These are phyloP conservation scores for Starmerella floris DNA, from an alignment of 805 yeast genomes.

Conservation along the genomic window DNA sequence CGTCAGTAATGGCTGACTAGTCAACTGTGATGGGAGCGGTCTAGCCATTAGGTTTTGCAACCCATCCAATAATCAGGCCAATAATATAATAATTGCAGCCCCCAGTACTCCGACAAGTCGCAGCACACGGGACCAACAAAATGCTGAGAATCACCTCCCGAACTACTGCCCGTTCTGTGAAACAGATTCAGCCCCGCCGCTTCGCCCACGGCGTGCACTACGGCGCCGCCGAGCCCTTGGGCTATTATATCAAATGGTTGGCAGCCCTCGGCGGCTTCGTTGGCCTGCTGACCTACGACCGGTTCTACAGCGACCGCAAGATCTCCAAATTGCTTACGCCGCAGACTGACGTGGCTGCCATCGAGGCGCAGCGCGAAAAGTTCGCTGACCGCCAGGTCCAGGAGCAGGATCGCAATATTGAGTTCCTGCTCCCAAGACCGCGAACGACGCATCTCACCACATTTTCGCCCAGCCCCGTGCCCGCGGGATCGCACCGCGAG, in stretches of 20 bases:
- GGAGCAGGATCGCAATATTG: slow-evolving; percentile 18
- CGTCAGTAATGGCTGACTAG: too few relatives aligned
- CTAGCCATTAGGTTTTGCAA: not conserved
- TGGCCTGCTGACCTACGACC: slow-evolving; percentile 21
- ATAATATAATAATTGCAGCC: not conserved
- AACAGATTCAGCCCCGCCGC: slow-evolving; percentile 1
- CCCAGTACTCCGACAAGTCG: not conserved
- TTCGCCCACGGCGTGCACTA: slow-evolving; percentile 17
- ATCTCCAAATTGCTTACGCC: slow-evolving; percentile 20
- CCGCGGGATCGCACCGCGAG: slow-evolving; percentile 22
- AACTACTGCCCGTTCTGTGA: not conserved
- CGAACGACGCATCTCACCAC: slow-evolving; percentile 15
- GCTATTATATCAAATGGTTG: slow-evolving; percentile 20
- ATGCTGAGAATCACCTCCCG: slow-evolving; percentile 9
- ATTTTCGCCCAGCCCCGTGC: slow-evolving; percentile 24
- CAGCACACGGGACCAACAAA: not conserved
- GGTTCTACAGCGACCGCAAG: slow-evolving; percentile 20
- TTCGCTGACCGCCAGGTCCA: slow-evolving; percentile 15
- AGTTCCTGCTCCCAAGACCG: slow-evolving; percentile 16
- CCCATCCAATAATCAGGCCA: not conserved
- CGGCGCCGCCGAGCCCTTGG: slow-evolving; percentile 22
- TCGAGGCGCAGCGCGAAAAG: slow-evolving; percentile 15
- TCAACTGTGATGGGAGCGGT: too few relatives aligned
- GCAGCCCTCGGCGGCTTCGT: slow-evolving; percentile 16
- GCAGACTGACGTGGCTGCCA: slow-evolving; percentile 11